These are phyloP conservation scores for Aspergillus sclerotiicarbonarius DNA, from an alignment of 495 filamentous ascomycete species.

Conservation along the genomic window DNA sequence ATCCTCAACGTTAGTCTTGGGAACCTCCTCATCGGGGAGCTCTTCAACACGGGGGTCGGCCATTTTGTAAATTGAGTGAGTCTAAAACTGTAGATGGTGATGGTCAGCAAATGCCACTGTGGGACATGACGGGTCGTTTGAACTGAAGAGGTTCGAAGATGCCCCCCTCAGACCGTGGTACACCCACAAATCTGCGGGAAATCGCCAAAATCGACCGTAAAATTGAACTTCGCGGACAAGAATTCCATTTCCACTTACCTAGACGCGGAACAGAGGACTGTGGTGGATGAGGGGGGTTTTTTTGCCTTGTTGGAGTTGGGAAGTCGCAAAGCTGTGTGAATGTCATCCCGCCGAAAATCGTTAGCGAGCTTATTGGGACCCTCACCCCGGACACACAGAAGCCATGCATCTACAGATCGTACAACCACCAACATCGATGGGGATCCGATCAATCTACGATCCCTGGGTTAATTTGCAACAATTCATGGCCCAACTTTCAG, in stretches of 20 bases:
- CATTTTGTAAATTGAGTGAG: slow-evolving; percentile 61
- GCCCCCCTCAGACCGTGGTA: slow-evolving; percentile 22
- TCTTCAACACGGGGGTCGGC: slow-evolving; percentile 97
- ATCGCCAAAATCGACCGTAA: slow-evolving; percentile 25
- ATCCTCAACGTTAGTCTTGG: slow-evolving; percentile 78
- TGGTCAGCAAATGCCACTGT: slow-evolving; percentile 22
- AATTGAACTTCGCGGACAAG: slow-evolving; percentile 21
- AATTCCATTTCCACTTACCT: slow-evolving; percentile 38
- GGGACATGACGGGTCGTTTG: slow-evolving; percentile 1
- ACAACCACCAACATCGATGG: slow-evolving; percentile 7
- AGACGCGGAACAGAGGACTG: slow-evolving; percentile 31
- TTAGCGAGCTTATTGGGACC: slow-evolving; percentile 47
- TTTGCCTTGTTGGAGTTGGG: slow-evolving; percentile 39
- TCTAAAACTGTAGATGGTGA: slow-evolving; percentile 21
- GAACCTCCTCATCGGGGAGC: slow-evolving; percentile 77
- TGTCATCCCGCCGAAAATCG: slow-evolving; percentile 45
- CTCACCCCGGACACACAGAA: slow-evolving; percentile 32
- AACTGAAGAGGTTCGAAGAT: slow-evolving; percentile 2
- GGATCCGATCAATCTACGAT: not conserved
- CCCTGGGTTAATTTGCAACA: not conserved
- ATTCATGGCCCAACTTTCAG: not conserved
- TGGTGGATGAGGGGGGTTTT: slow-evolving; percentile 42
- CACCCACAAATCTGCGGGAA: slow-evolving; percentile 32
- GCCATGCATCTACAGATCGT: slow-evolving; percentile 27
- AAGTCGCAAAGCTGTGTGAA: slow-evolving; percentile 47